These are phyloP conservation scores for Erysimum cheiranthoides DNA, from an alignment of 345 rosid genomes.

Conservation along the genomic window DNA sequence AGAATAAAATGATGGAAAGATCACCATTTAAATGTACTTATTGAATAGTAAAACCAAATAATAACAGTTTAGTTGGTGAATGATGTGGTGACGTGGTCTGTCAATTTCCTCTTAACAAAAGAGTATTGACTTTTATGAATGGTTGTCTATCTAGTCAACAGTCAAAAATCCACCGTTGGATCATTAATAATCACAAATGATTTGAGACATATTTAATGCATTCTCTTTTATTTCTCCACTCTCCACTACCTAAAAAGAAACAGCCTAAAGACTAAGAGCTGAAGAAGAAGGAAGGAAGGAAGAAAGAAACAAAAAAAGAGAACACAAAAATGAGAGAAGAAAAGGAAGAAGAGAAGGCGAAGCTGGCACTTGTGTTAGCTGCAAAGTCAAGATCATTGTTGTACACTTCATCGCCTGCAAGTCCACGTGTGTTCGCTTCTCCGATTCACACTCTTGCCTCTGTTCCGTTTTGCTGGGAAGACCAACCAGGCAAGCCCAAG, in stretches of 20 bases:
- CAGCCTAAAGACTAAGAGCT: not conserved
- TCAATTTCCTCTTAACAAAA: conserved; percentile 24
- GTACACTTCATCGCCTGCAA: conserved; percentile 57
- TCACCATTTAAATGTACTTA: too few relatives aligned
- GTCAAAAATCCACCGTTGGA: conserved; percentile 35
- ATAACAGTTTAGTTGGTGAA: conserved; percentile 11
- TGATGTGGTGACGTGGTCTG: conserved; percentile 26
- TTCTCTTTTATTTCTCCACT: conserved; percentile 37
- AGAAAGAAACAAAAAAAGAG: conserved; percentile 10
- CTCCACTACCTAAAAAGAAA: conserved; percentile 41
- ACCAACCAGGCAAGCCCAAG: conserved; percentile 89
- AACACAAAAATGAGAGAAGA: conserved; percentile 37
- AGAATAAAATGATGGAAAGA: not conserved
- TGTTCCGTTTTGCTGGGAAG: conserved; percentile 92
- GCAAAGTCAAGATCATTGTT: conserved; percentile 46
- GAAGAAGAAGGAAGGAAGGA: not conserved
- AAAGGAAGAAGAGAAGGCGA: conserved; percentile 50
- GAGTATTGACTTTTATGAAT: conserved; percentile 42
- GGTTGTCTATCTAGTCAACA: conserved; percentile 42
- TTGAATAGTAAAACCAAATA: conserved; percentile 13
- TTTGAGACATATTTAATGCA: conserved; percentile 41
- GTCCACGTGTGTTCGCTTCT: conserved; percentile 63
- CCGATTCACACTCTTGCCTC: conserved; percentile 67
- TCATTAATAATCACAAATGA: conserved; percentile 32
- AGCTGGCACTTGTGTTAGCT: conserved; percentile 51